phyloP scores from a whole-genome alignment of 2,329 filamentous ascomycete genomes.

The Knoxdaviesia capensis region DNA sequence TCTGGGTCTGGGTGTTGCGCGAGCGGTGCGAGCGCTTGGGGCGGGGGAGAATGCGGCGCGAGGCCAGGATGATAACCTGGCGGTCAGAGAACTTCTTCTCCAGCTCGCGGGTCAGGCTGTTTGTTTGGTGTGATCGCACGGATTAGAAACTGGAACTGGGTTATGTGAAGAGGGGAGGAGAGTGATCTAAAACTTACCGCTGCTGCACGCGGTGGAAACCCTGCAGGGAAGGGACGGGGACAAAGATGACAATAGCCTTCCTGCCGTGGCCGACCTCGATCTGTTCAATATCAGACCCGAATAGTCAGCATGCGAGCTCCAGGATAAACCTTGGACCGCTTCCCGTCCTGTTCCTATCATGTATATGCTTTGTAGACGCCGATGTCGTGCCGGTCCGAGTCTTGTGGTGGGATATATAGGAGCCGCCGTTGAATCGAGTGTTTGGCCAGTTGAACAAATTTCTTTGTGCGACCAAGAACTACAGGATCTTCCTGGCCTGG shows the following conservation, averaged over 20 bases:
- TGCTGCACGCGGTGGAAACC: constrained; percentile 99
- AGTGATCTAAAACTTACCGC: constrained; percentile 47
- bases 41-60: constrained; percentile 94
- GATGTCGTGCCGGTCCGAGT: too few relatives aligned
- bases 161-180: neutral
- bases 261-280: constrained; percentile 99
- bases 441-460: too few relatives aligned
- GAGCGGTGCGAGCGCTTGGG: constrained; percentile 96
- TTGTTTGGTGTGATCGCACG: neutral
- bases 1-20: constrained; percentile 93
- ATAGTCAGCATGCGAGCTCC: constrained; percentile 60
- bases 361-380: too few relatives aligned
- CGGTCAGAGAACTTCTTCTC: constrained; percentile 99
- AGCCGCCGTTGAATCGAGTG: too few relatives aligned
- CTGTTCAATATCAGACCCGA: constrained; percentile 40
- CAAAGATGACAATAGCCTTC: constrained; percentile 99
- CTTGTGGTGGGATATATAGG: too few relatives aligned
- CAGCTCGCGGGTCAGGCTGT: constrained; percentile 94
- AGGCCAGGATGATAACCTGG: constrained; percentile 97
- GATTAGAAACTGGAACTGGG: constrained; percentile 8
- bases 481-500: too few relatives aligned
- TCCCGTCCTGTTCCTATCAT: constrained; percentile 45
- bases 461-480: too few relatives aligned
- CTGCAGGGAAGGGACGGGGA: constrained; percentile 94
- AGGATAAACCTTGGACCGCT: constrained; percentile 52